phyloP scores from a whole-genome alignment of 148 eudicot species.

The Nyssa sinensis region DNA sequence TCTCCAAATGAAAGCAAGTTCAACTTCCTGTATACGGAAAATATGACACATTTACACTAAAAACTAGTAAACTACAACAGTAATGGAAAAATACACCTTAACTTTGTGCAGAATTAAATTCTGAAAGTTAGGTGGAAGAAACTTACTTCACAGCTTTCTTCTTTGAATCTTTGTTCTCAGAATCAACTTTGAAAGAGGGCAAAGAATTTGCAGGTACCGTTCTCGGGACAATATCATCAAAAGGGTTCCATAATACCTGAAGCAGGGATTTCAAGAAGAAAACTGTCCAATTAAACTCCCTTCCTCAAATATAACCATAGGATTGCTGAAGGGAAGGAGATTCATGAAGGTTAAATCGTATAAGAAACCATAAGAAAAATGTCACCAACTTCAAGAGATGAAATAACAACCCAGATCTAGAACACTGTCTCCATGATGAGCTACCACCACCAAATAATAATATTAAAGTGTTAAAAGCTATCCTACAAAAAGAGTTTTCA shows the following conservation, averaged over 20 bases:
- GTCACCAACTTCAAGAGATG: neutral
- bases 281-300: slow-evolving; percentile 4
- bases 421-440: neutral
- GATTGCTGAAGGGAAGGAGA: neutral
- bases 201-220: slow-evolving; percentile 34
- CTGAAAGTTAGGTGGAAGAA: slow-evolving; percentile 7
- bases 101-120: neutral
- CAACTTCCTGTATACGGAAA: slow-evolving; percentile 56
- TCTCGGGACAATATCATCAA: slow-evolving; percentile 93
- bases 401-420: neutral
- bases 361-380: slow-evolving; percentile 10
- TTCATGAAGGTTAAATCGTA: neutral
- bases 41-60: neutral
- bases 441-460: neutral
- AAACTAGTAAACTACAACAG: neutral
- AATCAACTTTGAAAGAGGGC: slow-evolving; percentile 35
- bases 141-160: slow-evolving; percentile 86
- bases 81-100: neutral
- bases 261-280: slow-evolving; percentile 20
- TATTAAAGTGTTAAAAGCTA: neutral
- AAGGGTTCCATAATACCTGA: slow-evolving; percentile 95
- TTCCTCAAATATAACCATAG: too few species aligned
- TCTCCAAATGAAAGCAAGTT: slow-evolving; percentile 97
- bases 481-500: neutral
- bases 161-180: slow-evolving; percentile 52